A percentile compares a stretch with the other conserved stretches of the same genome.
These are phyloP conservation scores for Flaveria sonorensis DNA, from an alignment of 129 eudicot species.

Conservation along the genomic window DNA sequence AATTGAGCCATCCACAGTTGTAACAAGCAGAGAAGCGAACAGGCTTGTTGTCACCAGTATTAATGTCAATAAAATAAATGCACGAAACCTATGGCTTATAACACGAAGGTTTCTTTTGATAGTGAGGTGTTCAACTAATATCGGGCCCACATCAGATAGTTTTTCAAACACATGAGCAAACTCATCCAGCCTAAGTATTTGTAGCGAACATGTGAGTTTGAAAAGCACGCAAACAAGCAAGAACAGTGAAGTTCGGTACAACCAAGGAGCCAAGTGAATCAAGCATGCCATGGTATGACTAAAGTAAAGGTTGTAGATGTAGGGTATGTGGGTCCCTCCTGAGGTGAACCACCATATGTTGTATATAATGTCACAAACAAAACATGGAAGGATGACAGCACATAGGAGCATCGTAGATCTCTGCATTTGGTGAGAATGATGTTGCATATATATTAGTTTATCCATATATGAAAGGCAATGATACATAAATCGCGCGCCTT, in stretches of 20 bases:
- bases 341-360: constrained; percentile 83
- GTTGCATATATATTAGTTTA: constrained; percentile 10
- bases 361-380: constrained; percentile 50
- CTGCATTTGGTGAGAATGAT: constrained; percentile 42
- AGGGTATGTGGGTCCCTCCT: constrained; percentile 58
- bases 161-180: constrained; percentile 70
- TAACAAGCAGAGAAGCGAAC: constrained; percentile 67
- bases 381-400: constrained; percentile 64
- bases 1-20: constrained; percentile 47
- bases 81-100: constrained; percentile 84
- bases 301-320: constrained; percentile 45
- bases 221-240: constrained; percentile 74
- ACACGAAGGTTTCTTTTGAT: constrained; percentile 67
- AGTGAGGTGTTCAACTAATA: constrained; percentile 62
- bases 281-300: constrained; percentile 54
- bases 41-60: constrained; percentile 72
- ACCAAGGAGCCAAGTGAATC: constrained; percentile 56
- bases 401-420: constrained; percentile 64
- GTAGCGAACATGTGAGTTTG: constrained; percentile 67
- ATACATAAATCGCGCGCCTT: too few relatives aligned
- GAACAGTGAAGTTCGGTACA: constrained; percentile 67
- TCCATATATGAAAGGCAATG: background rate
- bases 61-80: constrained; percentile 53
- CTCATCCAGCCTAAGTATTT: constrained; percentile 74
- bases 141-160: constrained; percentile 59